Evolutionary conservation across 495 filamentous ascomycete species (phyloP).

Genomic region (Corynascus novoguineensis): DNA sequence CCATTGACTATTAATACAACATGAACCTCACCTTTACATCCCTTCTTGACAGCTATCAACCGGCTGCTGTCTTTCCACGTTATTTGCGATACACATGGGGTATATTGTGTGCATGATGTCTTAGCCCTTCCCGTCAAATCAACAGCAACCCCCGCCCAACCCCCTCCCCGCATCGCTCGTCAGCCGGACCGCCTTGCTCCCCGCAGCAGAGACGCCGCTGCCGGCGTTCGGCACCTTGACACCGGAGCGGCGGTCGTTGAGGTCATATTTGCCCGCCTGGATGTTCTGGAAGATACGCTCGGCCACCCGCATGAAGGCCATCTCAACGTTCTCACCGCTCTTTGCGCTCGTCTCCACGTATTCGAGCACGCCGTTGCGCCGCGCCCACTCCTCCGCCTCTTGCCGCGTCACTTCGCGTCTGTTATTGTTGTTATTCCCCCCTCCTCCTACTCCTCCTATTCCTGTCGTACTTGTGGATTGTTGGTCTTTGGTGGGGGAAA

Average conservation of each 20-base stretch:
- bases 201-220: constrained; percentile 20
- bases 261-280: constrained; percentile 83
- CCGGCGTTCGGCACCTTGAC: constrained; percentile 58
- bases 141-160: constrained; percentile 17
- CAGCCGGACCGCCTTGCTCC: constrained; percentile 44
- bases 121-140: too few species aligned
- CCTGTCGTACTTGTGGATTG: neutral
- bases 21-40: too few species aligned
- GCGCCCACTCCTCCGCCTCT: constrained; percentile 86
- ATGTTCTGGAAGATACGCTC: constrained; percentile 94
- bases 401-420: constrained; percentile 69
- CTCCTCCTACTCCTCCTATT: neutral
- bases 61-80: too few species aligned
- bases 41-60: too few species aligned
- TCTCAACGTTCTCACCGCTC: constrained; percentile 85
- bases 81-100: too few species aligned
- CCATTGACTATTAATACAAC: too few species aligned
- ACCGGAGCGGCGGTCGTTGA: constrained; percentile 90
- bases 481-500: neutral
- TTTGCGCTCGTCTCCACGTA: constrained; percentile 97
- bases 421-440: constrained; percentile 34
- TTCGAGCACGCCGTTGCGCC: constrained; percentile 69
- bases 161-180: constrained; percentile 13
- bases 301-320: constrained; percentile 86
- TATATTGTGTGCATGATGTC: too few species aligned